Percentiles rank a stretch among this genome's conserved stretches.
These are phyloP conservation scores for Aspergillus japonicus DNA, from an alignment of 2,329 filamentous ascomycete species.

Conservation along the genomic window DNA sequence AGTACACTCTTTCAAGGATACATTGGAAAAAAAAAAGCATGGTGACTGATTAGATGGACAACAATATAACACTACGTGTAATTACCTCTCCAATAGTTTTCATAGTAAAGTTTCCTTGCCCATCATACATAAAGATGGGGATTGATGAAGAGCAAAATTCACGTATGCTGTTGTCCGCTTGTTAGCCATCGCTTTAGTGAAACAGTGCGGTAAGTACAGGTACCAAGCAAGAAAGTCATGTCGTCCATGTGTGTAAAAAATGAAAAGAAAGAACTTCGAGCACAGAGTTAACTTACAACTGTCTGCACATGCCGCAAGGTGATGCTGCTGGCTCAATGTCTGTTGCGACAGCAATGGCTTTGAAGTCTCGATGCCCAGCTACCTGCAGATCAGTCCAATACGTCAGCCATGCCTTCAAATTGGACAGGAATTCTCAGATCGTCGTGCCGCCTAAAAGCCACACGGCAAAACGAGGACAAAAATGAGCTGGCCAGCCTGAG, in stretches of 20 bases:
- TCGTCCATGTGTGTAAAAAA: not conserved
- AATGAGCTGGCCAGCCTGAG: not conserved
- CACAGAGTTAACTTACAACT: conserved; percentile 60
- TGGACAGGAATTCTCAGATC: not conserved
- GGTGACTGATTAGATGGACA: not conserved
- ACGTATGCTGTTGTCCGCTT: conserved; percentile 54
- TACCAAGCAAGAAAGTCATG: not conserved
- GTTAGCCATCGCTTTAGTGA: conserved; percentile 5
- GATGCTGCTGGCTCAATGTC: conserved; percentile 66
- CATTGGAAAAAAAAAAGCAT: not conserved
- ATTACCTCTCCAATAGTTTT: conserved; percentile 42
- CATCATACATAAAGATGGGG: conserved; percentile 92
- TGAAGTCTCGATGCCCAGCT: conserved; percentile 58
- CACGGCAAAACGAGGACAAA: not conserved
- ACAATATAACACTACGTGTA: not conserved
- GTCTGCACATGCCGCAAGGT: conserved; percentile 94
- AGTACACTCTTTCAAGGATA: not conserved
- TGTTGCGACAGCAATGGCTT: conserved; percentile 80
- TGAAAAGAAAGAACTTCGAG: not conserved
- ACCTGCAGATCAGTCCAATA: conserved; percentile 29
- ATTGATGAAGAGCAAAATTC: conserved; percentile 69
- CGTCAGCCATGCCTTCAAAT: conserved; percentile 2
- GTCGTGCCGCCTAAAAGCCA: not conserved
- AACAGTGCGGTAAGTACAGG: not conserved
- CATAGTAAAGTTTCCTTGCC: conserved; percentile 61